Base-by-base conservation (phyloP, 2,329 filamentous ascomycete species). In the Xylariaceae sp. region DNA sequence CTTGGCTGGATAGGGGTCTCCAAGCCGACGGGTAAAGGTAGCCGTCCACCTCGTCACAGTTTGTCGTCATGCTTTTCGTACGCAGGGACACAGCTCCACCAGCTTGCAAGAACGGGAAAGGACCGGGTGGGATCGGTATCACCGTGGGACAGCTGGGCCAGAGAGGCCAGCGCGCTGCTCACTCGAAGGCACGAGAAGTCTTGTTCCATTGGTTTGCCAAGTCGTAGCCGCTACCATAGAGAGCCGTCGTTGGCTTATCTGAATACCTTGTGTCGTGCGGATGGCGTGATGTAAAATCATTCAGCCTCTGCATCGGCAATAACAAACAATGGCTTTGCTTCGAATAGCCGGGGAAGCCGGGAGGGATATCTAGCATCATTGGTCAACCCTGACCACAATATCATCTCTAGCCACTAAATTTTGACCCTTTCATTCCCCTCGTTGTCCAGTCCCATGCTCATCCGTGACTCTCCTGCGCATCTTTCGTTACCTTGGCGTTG, bases 311-410 rank as follows among this genome's bases (percentile, higher is more conserved):
- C n/a, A 59, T 52, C 39, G 42, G 51, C n/a, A 51, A 59, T 30
- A 62, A 54, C 51, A 55, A 52, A 55, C 15, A 23, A 53, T 2
- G 48, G 15, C 49, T 49, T 48, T 51, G 53, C 17, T 55, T 57
- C 56, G 39, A 52, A 57, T 52, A 56, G 44, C 54, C 54, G 54
- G 51, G 42, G 23, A 58, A 23, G 55, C 51, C 2, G 23, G 54
- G 39, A 51, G 59, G 56, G 37, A 58, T 59, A 59, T 63, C 61
- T 63, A 61, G 47, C 39, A 61, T 55, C 56, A 49, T 58, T 58
- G 58, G 56, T 57, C 53, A 60, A 63, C 49, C 56, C 17, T 54
- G 15, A 61, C 53, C 56, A 49, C 7, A 51, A 55, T 15, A 42
- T 51, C 53, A 49, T 55, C 23, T 51, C 56, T 60, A 61, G 51